A percentile compares a stretch with the other conserved stretches of the same genome.
Conservation (phyloP, 768 basidiomycete genomes). For the Mrakia frigida region DNA sequence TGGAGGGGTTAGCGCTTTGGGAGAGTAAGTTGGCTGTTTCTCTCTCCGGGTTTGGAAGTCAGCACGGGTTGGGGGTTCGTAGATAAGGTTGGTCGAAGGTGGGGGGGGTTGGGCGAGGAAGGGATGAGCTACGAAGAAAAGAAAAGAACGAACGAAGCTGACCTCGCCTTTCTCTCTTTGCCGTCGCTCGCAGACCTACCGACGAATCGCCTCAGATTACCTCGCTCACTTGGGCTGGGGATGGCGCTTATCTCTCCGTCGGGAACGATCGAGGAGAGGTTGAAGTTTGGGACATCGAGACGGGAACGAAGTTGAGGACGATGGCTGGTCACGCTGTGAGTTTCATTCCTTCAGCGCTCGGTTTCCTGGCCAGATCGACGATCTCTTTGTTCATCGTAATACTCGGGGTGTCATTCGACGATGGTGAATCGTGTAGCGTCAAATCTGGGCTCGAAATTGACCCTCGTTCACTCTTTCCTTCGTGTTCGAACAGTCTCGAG, state of each 20-base stretch:
- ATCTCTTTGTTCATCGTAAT: too few relatives aligned
- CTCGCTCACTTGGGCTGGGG: slow-evolving; percentile 45
- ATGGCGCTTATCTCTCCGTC: slow-evolving; percentile 66
- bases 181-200: slow-evolving; percentile 13
- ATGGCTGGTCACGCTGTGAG: slow-evolving; percentile 67
- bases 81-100: background rate
- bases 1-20: slow-evolving; percentile 71
- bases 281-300: slow-evolving; percentile 90
- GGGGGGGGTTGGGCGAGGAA: background rate
- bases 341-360: too few relatives aligned
- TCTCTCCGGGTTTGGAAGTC: background rate
- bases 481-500: slow-evolving; percentile 52
- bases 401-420: too few relatives aligned
- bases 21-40: slow-evolving; percentile 39
- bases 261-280: slow-evolving; percentile 77
- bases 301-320: slow-evolving; percentile 71
- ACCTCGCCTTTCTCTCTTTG: background rate
- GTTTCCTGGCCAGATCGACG: too few relatives aligned
- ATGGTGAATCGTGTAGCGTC: too few relatives aligned
- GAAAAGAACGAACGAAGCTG: background rate
- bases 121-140: background rate
- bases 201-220: slow-evolving; percentile 39
- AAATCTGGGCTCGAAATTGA: background rate
- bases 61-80: too few relatives aligned
- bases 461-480: background rate